Base-by-base conservation (phyloP, 108 stramenopile genomes). In the Cylindrotheca closterium region DNA sequence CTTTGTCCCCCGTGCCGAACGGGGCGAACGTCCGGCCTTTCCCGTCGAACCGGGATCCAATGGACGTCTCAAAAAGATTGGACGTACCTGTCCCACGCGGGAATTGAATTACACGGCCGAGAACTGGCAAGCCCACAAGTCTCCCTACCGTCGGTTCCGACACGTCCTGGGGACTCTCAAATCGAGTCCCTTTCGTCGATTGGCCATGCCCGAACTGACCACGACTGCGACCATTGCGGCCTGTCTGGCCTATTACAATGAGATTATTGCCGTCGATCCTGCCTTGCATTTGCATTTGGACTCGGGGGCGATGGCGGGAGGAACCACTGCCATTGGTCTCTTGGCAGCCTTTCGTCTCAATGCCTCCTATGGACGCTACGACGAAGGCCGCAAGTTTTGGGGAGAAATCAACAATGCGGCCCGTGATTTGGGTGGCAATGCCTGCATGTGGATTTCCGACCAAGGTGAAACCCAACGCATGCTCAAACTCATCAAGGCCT, bases 271-370 rank as follows among this genome's bases (percentile, higher is more conserved):
- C 10, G 37, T 7, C 37, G 37, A 42, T 15, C 37, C 37, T 10
- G 7, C 15, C 10, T 10, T 42, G 37, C 37, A 42, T 15, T 42
- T 42, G 37, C 15, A 42, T 15, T 7, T 15, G 7, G 37, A 42
- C 15, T 7, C 10, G 37, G 7, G 10, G 10, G 37, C 37, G 10
- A 42, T 42, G 37, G 8, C 27, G 5, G 37, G 37, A 10, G 37
- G 10, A 7, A 42, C 79, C 3, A 78, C 79, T 49, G 82, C 79
- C 30, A 74, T 83, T 63, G 79, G 63, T 15, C 26, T 83, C 3
- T 51, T 83, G 18, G 70, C 82, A 15, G 82, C 75, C n/a, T 83
- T 83, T 58, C 76, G 82, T 24, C 51, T 83, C 51, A 83, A 83
- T 58, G 65, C 73, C 0, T 60, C 57, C 30, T 80, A 83, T 47